Evolutionary conservation across 2,329 filamentous ascomycete species (phyloP).

Genomic region (Colletotrichum sp.): DNA sequence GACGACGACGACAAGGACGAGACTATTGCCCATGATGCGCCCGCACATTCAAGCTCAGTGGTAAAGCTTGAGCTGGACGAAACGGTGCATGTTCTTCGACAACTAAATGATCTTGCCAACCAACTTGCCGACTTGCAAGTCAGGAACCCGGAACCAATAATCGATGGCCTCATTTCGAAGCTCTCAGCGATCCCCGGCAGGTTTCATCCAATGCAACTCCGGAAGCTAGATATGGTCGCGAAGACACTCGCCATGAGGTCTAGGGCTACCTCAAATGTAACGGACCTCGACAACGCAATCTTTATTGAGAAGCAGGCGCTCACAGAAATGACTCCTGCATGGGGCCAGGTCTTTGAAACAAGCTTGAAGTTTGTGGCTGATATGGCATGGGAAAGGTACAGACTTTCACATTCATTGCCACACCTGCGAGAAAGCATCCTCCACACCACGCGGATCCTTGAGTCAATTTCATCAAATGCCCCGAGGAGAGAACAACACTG

Average conservation of each 20-base stretch:
- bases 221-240: not conserved
- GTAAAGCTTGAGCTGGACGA: not conserved
- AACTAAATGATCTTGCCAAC: not conserved
- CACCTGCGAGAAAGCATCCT: not conserved
- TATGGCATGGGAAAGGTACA: not conserved
- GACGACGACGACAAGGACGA: no score
- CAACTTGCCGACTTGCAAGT: not conserved
- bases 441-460: rapidly evolving
- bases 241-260: not conserved
- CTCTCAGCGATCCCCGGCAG: not conserved
- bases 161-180: rapidly evolving
- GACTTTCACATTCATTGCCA: rapidly evolving
- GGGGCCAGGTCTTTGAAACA: not conserved
- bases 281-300: not conserved
- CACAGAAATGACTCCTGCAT: rapidly evolving
- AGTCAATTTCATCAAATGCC: rapidly evolving
- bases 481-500: rapidly evolving
- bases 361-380: not conserved
- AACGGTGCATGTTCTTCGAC: not conserved
- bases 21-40: no score
- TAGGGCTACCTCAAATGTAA: not conserved
- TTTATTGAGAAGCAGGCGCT: not conserved
- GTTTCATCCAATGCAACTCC: not conserved
- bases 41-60: not conserved
- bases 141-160: rapidly evolving